A percentile compares a stretch with the other conserved stretches of the same genome.
Conservation (phyloP, 257 asterid genomes). For the Ballota nigra region DNA sequence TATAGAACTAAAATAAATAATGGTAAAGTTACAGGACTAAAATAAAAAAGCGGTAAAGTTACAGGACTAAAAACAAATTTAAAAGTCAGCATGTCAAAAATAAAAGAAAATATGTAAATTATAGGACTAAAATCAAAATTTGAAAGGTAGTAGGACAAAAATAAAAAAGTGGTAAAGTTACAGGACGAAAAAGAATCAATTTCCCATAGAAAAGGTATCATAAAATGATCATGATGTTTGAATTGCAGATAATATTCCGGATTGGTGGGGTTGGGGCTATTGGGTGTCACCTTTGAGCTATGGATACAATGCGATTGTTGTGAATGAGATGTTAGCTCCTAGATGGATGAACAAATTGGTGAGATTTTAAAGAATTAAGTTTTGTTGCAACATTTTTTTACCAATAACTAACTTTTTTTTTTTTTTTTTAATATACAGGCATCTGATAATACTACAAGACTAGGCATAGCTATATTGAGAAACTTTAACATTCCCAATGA, state of each 20-base stretch:
- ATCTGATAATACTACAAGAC: slow-evolving; percentile 35
- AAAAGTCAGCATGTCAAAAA: too few relatives aligned
- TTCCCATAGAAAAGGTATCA: too few relatives aligned
- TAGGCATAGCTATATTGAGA: slow-evolving; percentile 48
- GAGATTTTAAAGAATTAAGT: not conserved
- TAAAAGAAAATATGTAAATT: too few relatives aligned
- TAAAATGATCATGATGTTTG: not conserved
- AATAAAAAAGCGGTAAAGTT: too few relatives aligned
- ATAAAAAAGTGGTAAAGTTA: too few relatives aligned
- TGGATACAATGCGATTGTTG: slow-evolving; percentile 53
- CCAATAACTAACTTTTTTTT: not conserved
- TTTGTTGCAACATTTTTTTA: not conserved
- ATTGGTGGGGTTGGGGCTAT: slow-evolving; percentile 74
- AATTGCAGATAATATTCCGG: slow-evolving; percentile 53
- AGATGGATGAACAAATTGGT: slow-evolving; percentile 73
- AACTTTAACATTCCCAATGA: slow-evolving; percentile 44
- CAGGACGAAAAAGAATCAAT: too few relatives aligned
- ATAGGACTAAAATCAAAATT: not conserved
- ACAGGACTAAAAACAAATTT: too few relatives aligned
- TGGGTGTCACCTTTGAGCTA: slow-evolving; percentile 69
- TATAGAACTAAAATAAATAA: too few relatives aligned
- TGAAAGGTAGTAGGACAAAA: too few relatives aligned
- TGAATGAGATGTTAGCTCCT: slow-evolving; percentile 62
- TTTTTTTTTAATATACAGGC: slow-evolving; percentile 32
- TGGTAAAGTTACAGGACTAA: too few relatives aligned